These are phyloP conservation scores for Aspergillus eucalypticola DNA, from an alignment of 2,329 filamentous ascomycete genomes.

Conservation along the genomic window DNA sequence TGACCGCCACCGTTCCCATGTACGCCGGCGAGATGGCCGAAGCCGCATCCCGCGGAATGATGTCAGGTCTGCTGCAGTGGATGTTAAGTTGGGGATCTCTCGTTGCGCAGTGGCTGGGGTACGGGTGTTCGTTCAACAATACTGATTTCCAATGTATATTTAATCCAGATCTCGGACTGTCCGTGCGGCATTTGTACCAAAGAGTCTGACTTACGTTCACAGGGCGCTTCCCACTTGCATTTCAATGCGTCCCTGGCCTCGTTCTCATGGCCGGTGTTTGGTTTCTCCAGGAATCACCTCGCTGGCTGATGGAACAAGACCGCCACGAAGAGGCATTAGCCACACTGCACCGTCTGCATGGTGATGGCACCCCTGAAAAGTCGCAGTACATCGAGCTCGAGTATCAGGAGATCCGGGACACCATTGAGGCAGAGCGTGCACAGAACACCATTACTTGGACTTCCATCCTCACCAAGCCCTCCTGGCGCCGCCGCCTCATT, in stretches of 20 bases:
- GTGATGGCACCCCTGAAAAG: slow-evolving; percentile 18
- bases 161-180: too few relatives aligned
- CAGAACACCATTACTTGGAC: slow-evolving; percentile 38
- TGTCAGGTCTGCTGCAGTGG: slow-evolving; percentile 35
- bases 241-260: slow-evolving; percentile 44
- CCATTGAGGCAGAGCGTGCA: slow-evolving; percentile 39
- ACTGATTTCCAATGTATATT: slow-evolving; percentile 11
- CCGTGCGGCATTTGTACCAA: too few relatives aligned
- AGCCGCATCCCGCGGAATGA: slow-evolving; percentile 32
- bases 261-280: slow-evolving; percentile 32
- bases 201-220: not conserved
- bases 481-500: slow-evolving; percentile 48
- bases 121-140: slow-evolving; percentile 32
- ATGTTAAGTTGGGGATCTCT: slow-evolving; percentile 42
- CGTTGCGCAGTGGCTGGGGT: slow-evolving; percentile 42
- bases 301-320: slow-evolving; percentile 29
- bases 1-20: slow-evolving; percentile 25
- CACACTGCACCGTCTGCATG: slow-evolving; percentile 20
- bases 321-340: slow-evolving; percentile 24
- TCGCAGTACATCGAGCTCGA: slow-evolving; percentile 36
- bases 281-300: slow-evolving; percentile 33
- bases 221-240: slow-evolving; percentile 44
- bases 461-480: slow-evolving; percentile 44
- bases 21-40: slow-evolving; percentile 37
- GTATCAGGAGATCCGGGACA: slow-evolving; percentile 42